Percentiles rank a stretch among this genome's conserved stretches.
These are phyloP conservation scores for Ganoderma sinense DNA, from an alignment of 1,284 basidiomycete genomes.

Conservation along the genomic window DNA sequence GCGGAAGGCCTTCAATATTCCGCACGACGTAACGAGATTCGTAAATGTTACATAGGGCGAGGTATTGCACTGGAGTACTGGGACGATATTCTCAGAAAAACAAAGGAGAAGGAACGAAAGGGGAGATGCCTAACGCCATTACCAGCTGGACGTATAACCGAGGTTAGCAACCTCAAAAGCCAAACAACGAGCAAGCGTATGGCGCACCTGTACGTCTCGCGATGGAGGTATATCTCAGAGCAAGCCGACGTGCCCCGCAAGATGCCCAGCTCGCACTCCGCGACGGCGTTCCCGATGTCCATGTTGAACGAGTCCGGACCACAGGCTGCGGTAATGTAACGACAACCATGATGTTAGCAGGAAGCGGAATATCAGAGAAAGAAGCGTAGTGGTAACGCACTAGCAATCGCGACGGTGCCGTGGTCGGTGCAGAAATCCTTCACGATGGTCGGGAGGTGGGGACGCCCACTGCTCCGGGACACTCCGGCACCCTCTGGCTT, in stretches of 20 bases:
- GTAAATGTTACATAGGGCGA: too few relatives aligned
- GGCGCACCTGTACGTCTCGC: constrained; percentile 15
- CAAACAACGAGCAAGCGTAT: background rate
- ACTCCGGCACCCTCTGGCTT: constrained; percentile 22
- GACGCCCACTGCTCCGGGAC: constrained; percentile 27
- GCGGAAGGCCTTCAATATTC: too few relatives aligned
- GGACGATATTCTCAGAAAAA: too few relatives aligned
- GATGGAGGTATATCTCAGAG: constrained; percentile 20
- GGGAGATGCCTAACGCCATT: too few relatives aligned
- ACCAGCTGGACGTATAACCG: background rate
- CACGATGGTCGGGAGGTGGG: constrained; percentile 25
- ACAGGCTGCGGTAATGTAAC: constrained; percentile 37
- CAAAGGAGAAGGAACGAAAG: too few relatives aligned
- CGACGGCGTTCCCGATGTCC: constrained; percentile 47
- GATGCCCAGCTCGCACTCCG: constrained; percentile 42
- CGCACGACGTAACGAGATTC: too few relatives aligned
- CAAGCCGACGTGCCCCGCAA: constrained; percentile 12
- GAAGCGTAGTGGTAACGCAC: constrained; percentile 19
- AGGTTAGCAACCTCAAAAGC: background rate
- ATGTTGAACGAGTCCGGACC: constrained; percentile 45
- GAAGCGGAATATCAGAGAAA: background rate
- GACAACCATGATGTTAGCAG: background rate
- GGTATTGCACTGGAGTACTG: too few relatives aligned
- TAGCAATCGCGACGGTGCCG: constrained; percentile 32
- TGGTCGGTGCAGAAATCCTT: constrained; percentile 23